Evolutionary conservation across 225 moss, liverwort and hornwort genomes (phyloP).

Genomic region (Ulota crispa): DNA sequence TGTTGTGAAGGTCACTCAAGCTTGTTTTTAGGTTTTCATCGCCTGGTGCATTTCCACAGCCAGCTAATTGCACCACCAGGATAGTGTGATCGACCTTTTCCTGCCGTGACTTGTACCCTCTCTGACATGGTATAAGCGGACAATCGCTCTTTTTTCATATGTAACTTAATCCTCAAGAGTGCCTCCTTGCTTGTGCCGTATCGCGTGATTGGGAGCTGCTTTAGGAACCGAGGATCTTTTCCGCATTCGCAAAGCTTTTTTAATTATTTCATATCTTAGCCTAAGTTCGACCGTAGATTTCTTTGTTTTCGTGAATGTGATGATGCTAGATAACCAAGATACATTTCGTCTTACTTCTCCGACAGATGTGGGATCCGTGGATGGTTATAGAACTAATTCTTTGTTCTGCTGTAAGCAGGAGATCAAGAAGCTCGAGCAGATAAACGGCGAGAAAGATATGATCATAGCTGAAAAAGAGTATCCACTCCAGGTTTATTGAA

Average conservation of each 20-base stretch:
- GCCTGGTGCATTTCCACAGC: neutral
- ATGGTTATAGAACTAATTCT: constrained; percentile 21
- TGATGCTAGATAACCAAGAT: neutral
- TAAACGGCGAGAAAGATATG: constrained; percentile 46
- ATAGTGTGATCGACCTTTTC: neutral
- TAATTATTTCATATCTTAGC: neutral
- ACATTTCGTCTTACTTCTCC: neutral
- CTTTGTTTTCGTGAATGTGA: neutral
- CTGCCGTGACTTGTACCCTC: neutral
- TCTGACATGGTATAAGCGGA: neutral
- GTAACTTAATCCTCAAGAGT: neutral
- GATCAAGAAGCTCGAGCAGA: constrained; percentile 50
- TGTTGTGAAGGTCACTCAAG: neutral
- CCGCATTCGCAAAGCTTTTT: neutral
- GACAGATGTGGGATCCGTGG: neutral
- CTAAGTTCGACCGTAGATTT: neutral
- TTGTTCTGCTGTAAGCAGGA: constrained; percentile 31
- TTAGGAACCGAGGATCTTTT: neutral
- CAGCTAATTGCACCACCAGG: neutral
- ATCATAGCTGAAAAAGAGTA: constrained; percentile 58
- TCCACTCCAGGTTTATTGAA: constrained; percentile 28
- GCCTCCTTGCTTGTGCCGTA: neutral
- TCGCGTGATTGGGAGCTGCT: neutral
- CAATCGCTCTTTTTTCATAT: neutral
- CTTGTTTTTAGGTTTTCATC: neutral